These are phyloP conservation scores for Zygosaccharomyces sapae DNA, from an alignment of 1,139 yeast genomes.

Conservation along the genomic window DNA sequence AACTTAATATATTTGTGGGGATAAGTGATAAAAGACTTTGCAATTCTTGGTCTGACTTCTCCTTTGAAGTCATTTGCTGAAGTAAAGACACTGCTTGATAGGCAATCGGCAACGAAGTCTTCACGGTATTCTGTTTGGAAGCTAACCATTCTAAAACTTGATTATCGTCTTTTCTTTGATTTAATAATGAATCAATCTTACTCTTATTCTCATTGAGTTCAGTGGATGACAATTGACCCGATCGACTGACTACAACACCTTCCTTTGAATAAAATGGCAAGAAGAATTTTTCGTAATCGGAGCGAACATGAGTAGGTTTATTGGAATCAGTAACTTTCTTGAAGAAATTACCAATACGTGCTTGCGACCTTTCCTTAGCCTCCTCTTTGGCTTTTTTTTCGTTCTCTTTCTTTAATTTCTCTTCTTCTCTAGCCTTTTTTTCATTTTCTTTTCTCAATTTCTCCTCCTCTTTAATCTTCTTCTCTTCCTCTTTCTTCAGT, in stretches of 20 bases:
- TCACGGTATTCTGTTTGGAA: slow-evolving; percentile 11
- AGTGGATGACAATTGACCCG: slow-evolving; percentile 9
- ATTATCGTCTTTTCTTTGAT: slow-evolving; percentile 15
- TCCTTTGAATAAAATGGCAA: slow-evolving; percentile 35
- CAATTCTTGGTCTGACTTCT: slow-evolving; percentile 39
- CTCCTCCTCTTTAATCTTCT: slow-evolving; percentile 15
- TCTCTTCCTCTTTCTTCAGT: slow-evolving; percentile 4
- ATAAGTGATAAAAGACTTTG: slow-evolving; percentile 38
- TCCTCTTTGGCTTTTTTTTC: slow-evolving; percentile 30
- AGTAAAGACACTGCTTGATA: slow-evolving; percentile 34
- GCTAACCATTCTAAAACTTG: slow-evolving; percentile 27
- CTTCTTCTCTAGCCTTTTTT: slow-evolving; percentile 16
- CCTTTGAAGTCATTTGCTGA: slow-evolving; percentile 33
- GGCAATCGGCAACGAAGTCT: slow-evolving; percentile 17
- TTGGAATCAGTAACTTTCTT: slow-evolving; percentile 32
- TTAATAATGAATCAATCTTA: slow-evolving; percentile 22
- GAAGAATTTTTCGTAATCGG: slow-evolving; percentile 32
- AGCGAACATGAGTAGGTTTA: slow-evolving; percentile 18
- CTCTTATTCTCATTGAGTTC: slow-evolving; percentile 17
- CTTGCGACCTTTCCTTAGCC: slow-evolving; percentile 43
- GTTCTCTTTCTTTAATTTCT: slow-evolving; percentile 25
- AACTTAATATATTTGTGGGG: slow-evolving; percentile 67
- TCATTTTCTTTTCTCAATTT: slow-evolving; percentile 29
- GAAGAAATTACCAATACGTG: slow-evolving; percentile 56
- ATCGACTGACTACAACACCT: slow-evolving; percentile 22